Conservation (phyloP, 768 basidiomycete species). For the Phaeotremella fagi region DNA sequence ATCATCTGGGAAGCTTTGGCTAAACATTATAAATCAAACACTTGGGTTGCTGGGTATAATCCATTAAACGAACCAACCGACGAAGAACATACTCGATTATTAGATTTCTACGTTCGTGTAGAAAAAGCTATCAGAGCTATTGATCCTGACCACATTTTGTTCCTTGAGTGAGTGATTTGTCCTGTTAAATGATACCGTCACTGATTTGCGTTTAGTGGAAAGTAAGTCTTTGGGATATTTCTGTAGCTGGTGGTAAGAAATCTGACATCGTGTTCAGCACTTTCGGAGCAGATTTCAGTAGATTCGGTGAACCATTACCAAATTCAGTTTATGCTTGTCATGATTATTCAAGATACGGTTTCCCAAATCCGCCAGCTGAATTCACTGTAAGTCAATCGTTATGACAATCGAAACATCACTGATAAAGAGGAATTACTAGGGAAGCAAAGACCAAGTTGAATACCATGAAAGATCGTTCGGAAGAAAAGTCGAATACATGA, state of each 20-base stretch:
- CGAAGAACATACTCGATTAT: conserved; percentile 59
- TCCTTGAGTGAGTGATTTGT: conserved; percentile 60
- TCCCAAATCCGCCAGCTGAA: conserved; percentile 58
- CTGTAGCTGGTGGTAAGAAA: background rate
- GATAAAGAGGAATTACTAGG: conserved; percentile 8
- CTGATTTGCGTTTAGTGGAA: conserved; percentile 15
- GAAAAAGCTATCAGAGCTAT: conserved; percentile 66
- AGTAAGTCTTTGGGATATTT: conserved; percentile 8
- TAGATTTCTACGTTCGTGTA: conserved; percentile 65
- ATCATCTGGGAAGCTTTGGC: conserved; percentile 76
- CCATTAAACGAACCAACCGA: conserved; percentile 81
- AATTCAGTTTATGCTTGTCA: conserved; percentile 76
- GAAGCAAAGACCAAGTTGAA: conserved; percentile 22
- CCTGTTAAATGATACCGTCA: background rate
- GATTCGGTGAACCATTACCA: conserved; percentile 57
- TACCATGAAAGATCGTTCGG: conserved; percentile 52
- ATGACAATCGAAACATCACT: background rate
- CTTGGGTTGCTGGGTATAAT: conserved; percentile 83
- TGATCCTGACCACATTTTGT: conserved; percentile 68
- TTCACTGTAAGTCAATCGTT: conserved; percentile 51
- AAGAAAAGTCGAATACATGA: conserved; percentile 75
- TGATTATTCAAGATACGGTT: conserved; percentile 71
- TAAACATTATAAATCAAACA: conserved; percentile 67
- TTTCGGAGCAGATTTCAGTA: conserved; percentile 55
- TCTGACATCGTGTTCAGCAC: no score